Evolutionary conservation across 371 early-diverging fungal species (phyloP).

Genomic region (Mortierella sp.): DNA sequence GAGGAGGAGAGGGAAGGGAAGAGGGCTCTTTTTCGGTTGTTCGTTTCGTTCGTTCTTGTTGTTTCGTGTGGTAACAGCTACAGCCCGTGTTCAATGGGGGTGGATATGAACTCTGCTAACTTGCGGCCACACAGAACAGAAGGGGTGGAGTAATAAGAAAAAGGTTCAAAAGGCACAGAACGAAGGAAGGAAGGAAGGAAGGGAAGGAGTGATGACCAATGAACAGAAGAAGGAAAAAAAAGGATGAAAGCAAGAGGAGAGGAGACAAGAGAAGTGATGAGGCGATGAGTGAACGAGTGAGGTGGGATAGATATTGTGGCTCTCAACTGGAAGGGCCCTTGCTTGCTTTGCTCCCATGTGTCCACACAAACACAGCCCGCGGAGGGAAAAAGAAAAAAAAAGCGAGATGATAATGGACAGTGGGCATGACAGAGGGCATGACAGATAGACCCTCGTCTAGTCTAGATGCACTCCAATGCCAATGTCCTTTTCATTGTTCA

Average conservation of each 20-base stretch:
- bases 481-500: too few species aligned
- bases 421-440: too few species aligned
- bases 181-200: background rate
- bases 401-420: background rate
- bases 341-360: background rate
- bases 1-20: background rate
- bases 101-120: background rate
- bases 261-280: background rate
- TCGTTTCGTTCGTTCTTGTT: background rate
- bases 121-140: background rate
- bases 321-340: background rate
- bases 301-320: too few species aligned
- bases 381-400: background rate
- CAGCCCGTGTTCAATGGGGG: background rate
- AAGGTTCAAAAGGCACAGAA: background rate
- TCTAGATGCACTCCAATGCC: too few species aligned
- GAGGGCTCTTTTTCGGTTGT: conserved; percentile 4
- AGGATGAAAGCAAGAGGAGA: background rate
- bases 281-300: background rate
- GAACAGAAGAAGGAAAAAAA: background rate
- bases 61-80: background rate
- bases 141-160: background rate
- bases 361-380: conserved; percentile 2
- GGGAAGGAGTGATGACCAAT: conserved; percentile 4
- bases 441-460: too few species aligned